Percentiles rank a stretch among this genome's conserved stretches.
These are phyloP conservation scores for Pseudomicrostroma phylloplanum DNA, from an alignment of 1,284 basidiomycete species.

Conservation along the genomic window DNA sequence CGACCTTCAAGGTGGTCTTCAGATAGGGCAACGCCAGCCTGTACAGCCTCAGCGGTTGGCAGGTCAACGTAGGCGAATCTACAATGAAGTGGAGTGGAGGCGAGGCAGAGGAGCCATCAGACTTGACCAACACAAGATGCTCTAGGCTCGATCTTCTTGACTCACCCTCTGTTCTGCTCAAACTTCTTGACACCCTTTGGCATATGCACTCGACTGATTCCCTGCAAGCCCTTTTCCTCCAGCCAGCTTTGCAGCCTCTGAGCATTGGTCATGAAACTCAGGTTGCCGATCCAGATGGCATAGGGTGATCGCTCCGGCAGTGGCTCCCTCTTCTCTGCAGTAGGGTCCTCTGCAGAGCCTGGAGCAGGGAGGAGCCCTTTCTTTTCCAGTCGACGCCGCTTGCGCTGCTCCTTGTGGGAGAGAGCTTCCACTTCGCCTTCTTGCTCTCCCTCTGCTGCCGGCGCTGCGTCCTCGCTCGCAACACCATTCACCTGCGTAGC, in stretches of 20 bases:
- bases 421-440: constrained; percentile 34
- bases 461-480: constrained; percentile 59
- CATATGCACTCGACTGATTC: constrained; percentile 57
- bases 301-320: constrained; percentile 51
- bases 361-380: background rate
- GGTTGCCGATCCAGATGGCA: constrained; percentile 56
- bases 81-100: constrained; percentile 2
- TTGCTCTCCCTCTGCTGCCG: constrained; percentile 62
- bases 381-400: constrained; percentile 30
- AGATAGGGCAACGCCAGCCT: constrained; percentile 68
- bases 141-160: constrained; percentile 20
- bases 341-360: background rate
- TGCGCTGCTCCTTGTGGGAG: constrained; percentile 44
- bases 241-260: constrained; percentile 39
- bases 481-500: constrained; percentile 54
- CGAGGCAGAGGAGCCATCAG: constrained; percentile 37
- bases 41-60: constrained; percentile 67
- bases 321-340: constrained; percentile 12
- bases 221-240: constrained; percentile 33
- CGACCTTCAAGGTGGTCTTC: constrained; percentile 79
- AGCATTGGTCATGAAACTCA: constrained; percentile 37
- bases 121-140: constrained; percentile 55
- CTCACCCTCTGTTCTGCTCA: constrained; percentile 57
- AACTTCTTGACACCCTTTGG: constrained; percentile 53
- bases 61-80: constrained; percentile 98